Conservation (phyloP, 352 stramenopile genomes). For the Globisporangium nunn region DNA sequence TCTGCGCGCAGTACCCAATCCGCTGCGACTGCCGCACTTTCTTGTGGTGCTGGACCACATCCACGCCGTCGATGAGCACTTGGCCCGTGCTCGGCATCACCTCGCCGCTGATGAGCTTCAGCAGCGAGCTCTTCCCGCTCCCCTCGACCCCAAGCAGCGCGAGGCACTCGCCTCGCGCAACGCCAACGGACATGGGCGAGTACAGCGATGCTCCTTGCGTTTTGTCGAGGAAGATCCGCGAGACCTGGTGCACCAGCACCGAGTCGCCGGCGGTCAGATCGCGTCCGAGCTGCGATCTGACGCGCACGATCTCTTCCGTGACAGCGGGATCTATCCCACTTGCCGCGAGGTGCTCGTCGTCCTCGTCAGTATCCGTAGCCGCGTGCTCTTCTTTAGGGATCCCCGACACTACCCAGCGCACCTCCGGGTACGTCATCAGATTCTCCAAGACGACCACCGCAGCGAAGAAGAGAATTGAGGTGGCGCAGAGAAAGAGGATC, state of each 20-base stretch:
- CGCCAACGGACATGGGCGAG: constrained; percentile 11
- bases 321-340: neutral
- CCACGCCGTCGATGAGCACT: constrained; percentile 14
- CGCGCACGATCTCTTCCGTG: neutral
- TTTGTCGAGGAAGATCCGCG: constrained; percentile 3
- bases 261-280: neutral
- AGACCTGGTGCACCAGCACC: constrained; percentile 4
- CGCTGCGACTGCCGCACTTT: constrained; percentile 13
- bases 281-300: neutral
- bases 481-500: constrained; percentile 33
- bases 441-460: constrained; percentile 36
- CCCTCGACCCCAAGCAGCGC: constrained; percentile 8
- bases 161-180: constrained; percentile 16
- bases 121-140: constrained; percentile 12
- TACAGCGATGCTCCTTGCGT: neutral
- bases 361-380: neutral
- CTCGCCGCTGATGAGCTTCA: constrained; percentile 18
- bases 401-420: neutral
- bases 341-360: neutral
- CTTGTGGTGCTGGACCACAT: constrained; percentile 15
- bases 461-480: constrained; percentile 35
- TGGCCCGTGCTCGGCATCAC: constrained; percentile 11
- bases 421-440: constrained; percentile 8
- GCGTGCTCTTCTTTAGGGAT: neutral
- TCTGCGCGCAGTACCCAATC: constrained; percentile 77